Evolutionary conservation across 306 rosid species (phyloP).

Genomic region (Lotus japonicus): DNA sequence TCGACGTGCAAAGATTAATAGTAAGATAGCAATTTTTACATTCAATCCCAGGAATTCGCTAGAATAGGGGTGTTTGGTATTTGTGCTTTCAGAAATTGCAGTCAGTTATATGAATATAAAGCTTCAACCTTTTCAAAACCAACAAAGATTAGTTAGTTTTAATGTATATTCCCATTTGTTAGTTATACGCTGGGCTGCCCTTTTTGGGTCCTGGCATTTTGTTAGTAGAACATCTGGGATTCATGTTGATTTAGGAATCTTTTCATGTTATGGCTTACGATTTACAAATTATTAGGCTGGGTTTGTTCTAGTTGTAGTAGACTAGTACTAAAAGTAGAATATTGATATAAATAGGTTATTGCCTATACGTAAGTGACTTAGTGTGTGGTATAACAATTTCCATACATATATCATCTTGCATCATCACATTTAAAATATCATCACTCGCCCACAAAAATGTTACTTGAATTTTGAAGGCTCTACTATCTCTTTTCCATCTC

Average conservation of each 20-base stretch:
- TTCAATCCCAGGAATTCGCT: conserved; percentile 6
- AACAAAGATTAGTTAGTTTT: conserved; percentile 4
- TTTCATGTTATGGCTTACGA: background rate
- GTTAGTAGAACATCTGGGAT: background rate
- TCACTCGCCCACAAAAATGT: background rate
- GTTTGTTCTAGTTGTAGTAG: background rate
- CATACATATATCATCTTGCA: background rate
- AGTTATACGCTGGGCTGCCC: too few relatives aligned
- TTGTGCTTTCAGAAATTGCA: conserved; percentile 8
- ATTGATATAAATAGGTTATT: background rate
- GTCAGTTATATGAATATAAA: conserved; percentile 2
- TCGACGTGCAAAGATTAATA: conserved; percentile 72
- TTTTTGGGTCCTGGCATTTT: background rate
- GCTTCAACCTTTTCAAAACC: background rate
- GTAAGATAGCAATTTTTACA: conserved; percentile 42
- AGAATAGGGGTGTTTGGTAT: conserved; percentile 1
- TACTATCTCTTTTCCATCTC: background rate
- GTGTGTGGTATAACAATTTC: background rate
- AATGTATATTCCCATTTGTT: background rate
- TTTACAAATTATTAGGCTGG: background rate
- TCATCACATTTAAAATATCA: background rate
- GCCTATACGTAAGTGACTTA: background rate
- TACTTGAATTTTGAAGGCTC: background rate
- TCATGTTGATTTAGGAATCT: background rate
- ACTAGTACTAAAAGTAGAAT: background rate